phyloP scores from a whole-genome alignment of 2,329 filamentous ascomycete species.

The Fusarium neocosmosporiellum region DNA sequence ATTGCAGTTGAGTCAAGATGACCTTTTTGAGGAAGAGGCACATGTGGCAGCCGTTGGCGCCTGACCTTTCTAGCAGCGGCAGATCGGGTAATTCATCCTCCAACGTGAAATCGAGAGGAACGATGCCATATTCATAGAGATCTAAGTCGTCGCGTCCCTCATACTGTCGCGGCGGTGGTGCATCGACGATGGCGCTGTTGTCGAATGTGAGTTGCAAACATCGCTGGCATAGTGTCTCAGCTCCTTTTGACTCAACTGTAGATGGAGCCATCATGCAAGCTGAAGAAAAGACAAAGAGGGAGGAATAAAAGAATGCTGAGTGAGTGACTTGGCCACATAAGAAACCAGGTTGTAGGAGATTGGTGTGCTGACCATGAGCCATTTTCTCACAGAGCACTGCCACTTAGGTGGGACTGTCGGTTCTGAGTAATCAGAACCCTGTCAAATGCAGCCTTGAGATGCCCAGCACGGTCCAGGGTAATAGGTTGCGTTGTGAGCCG shows the following conservation, averaged over 20 bases:
- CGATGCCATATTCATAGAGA: background rate
- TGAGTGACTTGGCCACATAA: background rate
- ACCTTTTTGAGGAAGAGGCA: background rate
- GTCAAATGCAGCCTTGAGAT: background rate
- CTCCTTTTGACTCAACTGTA: too few relatives aligned
- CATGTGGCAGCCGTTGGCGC: background rate
- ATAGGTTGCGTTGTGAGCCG: background rate
- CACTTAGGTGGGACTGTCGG: background rate
- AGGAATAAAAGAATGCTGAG: background rate
- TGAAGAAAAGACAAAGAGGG: background rate
- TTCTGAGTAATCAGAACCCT: background rate
- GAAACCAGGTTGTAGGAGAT: background rate
- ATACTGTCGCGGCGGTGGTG: background rate
- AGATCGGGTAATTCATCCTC: background rate
- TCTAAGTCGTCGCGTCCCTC: background rate
- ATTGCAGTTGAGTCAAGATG: background rate
- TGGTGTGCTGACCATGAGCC: background rate
- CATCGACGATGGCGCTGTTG: background rate
- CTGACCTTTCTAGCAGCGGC: background rate
- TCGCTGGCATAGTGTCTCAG: background rate
- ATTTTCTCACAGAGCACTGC: background rate
- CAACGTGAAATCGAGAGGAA: background rate
- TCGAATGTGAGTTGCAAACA: background rate
- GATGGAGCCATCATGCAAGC: background rate
- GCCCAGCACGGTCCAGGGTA: background rate